phyloP scores from a whole-genome alignment of 164 flowering plant species.

The Sextonia rubra region DNA sequence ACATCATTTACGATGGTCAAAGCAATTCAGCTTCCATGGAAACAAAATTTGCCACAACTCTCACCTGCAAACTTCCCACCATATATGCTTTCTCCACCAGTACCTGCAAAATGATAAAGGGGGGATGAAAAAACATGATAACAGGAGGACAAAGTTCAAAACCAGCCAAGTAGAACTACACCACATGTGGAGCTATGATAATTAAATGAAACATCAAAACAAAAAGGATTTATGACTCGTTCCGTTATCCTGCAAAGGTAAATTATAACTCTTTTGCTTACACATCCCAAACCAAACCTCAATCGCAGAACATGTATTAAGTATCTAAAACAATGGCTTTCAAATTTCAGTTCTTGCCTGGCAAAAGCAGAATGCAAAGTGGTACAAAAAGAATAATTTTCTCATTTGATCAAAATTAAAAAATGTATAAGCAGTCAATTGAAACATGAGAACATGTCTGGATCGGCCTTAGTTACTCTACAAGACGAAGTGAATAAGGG shows the following conservation, averaged over 20 bases:
- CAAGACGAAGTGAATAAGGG: too few species aligned
- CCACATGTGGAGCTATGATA: neutral
- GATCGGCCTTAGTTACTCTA: too few species aligned
- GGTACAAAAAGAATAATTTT: too few species aligned
- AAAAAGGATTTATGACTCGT: neutral
- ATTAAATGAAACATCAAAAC: neutral
- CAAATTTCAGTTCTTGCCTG: neutral
- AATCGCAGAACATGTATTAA: neutral
- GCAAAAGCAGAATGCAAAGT: too few species aligned
- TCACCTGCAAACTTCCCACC: constrained; percentile 84
- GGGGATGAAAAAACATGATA: neutral
- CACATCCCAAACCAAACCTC: neutral
- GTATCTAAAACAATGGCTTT: neutral
- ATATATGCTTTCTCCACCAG: constrained; percentile 90
- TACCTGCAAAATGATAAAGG: constrained; percentile 41
- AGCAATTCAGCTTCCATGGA: neutral
- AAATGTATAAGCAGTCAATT: too few species aligned
- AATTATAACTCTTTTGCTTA: too few species aligned
- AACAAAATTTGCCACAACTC: neutral
- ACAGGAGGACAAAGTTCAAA: neutral
- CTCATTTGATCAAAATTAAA: too few species aligned
- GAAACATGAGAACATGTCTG: too few species aligned
- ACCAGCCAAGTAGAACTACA: neutral
- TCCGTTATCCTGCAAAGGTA: neutral
- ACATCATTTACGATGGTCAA: neutral